Conservation (phyloP, 176 grass and related monocot genomes). For the Lolium multiflorum region DNA sequence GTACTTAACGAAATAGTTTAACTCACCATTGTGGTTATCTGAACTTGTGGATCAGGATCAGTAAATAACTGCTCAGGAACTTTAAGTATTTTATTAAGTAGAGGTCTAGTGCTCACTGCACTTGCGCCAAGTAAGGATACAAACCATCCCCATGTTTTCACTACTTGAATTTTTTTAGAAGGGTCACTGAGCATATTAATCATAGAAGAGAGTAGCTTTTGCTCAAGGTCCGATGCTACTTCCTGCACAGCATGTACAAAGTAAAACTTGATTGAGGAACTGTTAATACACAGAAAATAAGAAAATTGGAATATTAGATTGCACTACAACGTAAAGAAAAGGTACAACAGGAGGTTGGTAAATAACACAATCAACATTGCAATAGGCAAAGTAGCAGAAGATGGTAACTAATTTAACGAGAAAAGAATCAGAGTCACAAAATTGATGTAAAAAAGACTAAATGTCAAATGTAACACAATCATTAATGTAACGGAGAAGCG, state of each 20-base stretch:
- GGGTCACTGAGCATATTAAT: conserved; percentile 62
- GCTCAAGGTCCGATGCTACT: conserved; percentile 68
- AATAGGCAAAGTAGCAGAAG: conserved; percentile 8
- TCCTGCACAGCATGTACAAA: conserved; percentile 45
- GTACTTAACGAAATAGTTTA: conserved; percentile 21
- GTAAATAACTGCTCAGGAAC: conserved; percentile 70
- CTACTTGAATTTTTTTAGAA: conserved; percentile 69
- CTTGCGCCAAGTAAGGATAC: conserved; percentile 68
- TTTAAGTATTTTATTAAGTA: conserved; percentile 90
- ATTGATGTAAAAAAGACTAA: background rate
- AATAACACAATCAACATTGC: conserved; percentile 19
- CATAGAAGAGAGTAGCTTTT: conserved; percentile 61
- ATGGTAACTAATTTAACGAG: background rate
- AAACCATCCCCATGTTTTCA: conserved; percentile 90
- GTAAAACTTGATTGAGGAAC: conserved; percentile 28
- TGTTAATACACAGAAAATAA: background rate
- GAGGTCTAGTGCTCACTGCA: conserved; percentile 53
- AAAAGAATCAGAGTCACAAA: background rate
- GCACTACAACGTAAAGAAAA: conserved; percentile 26
- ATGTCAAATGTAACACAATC: conserved; percentile 12
- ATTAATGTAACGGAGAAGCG: background rate
- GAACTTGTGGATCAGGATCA: conserved; percentile 73
- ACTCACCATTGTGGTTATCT: conserved; percentile 71
- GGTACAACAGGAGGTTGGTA: background rate
- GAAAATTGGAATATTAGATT: background rate